A percentile compares a stretch with the other conserved stretches of the same genome.
Conservation (phyloP, 306 rosid species). For the Prinsepia uniflora region DNA sequence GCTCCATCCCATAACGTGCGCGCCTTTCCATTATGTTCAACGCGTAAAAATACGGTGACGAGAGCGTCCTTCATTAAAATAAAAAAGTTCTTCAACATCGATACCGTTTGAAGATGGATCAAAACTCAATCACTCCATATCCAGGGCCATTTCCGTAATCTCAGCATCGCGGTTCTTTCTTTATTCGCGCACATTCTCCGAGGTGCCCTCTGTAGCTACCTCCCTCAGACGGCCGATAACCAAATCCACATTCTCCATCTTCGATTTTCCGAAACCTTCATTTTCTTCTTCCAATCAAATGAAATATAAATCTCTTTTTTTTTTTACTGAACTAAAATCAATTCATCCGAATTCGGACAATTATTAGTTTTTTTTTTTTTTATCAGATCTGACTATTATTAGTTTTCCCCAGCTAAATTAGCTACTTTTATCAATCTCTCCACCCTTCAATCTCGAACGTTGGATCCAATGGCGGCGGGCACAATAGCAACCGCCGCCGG, state of each 20-base stretch:
- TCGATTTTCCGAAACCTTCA: neutral
- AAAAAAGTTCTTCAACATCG: neutral
- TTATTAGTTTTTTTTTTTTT: neutral
- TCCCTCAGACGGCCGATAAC: neutral
- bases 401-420: neutral
- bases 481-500: constrained; percentile 96
- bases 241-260: neutral
- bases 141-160: neutral
- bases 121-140: neutral
- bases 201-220: neutral
- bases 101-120: neutral
- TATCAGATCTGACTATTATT: neutral
- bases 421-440: neutral
- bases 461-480: constrained; percentile 79
- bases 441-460: constrained; percentile 15
- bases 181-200: constrained; percentile 13
- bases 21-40: constrained; percentile 12
- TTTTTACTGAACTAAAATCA: neutral
- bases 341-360: neutral
- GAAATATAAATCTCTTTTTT: neutral
- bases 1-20: constrained; percentile 30
- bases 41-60: neutral
- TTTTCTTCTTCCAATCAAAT: neutral
- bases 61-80: neutral
- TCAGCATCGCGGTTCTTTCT: neutral